Percentiles rank a stretch among this genome's conserved stretches.
phyloP scores from a whole-genome alignment of 2,329 filamentous ascomycete species.

The Sclerotinia minor region DNA sequence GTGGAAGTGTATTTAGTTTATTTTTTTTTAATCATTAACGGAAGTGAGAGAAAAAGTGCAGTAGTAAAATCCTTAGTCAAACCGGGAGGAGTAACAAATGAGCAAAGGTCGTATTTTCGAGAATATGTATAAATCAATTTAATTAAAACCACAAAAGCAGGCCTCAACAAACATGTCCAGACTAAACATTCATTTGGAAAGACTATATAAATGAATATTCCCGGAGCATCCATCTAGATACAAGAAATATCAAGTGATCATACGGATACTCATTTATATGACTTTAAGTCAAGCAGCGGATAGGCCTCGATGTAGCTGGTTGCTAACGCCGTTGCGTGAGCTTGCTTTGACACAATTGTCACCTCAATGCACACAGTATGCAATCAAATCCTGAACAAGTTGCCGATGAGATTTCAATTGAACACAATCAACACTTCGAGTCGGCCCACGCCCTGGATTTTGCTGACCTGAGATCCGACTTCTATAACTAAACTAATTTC shows the following conservation, averaged over 20 bases:
- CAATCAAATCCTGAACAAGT: not conserved
- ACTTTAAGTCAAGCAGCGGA: not conserved
- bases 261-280: not conserved
- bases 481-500: not conserved
- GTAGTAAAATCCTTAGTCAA: too few relatives aligned
- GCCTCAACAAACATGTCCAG: not conserved
- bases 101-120: not conserved
- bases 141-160: not conserved
- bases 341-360: not conserved
- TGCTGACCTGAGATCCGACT: too few relatives aligned
- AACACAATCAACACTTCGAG: not conserved
- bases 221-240: not conserved
- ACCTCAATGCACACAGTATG: not conserved
- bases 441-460: not conserved
- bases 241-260: not conserved
- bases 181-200: too few relatives aligned
- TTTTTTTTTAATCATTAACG: not conserved
- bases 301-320: not conserved
- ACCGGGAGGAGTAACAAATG: not conserved
- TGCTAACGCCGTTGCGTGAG: not conserved
- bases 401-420: not conserved
- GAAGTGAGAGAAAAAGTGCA: not conserved
- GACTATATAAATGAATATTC: not conserved
- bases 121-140: not conserved
- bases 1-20: not conserved